Conservation (phyloP, 2,329 filamentous ascomycete genomes). For the Penicillium nordicum region DNA sequence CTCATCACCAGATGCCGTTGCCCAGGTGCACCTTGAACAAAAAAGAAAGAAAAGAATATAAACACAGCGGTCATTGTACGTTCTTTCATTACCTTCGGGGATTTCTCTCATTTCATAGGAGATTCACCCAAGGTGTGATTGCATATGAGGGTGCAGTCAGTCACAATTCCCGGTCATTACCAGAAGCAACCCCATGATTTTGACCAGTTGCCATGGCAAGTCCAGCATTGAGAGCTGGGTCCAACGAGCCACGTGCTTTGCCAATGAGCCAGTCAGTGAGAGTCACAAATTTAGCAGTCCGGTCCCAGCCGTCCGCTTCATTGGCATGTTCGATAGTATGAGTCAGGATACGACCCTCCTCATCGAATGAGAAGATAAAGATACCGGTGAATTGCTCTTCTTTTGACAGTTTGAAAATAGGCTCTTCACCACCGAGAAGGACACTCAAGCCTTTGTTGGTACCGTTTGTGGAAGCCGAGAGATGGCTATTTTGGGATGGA, state of each 20-base stretch:
- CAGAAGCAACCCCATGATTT: constrained; percentile 7
- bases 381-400: constrained; percentile 81
- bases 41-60: not conserved
- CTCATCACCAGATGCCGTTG: not conserved
- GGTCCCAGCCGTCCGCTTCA: constrained; percentile 77
- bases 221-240: constrained; percentile 26
- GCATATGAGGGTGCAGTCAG: not conserved
- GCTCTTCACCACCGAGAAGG: constrained; percentile 53
- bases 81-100: not conserved
- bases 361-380: constrained; percentile 94
- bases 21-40: not conserved
- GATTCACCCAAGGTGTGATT: not conserved
- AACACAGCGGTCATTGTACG: not conserved
- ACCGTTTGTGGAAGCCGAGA: constrained; percentile 28
- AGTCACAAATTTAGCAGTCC: constrained; percentile 79
- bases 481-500: constrained; percentile 12
- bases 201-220: constrained; percentile 29
- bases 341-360: constrained; percentile 74
- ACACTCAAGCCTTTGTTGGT: constrained; percentile 42
- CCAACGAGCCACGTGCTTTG: constrained; percentile 58
- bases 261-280: constrained; percentile 93
- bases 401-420: constrained; percentile 51
- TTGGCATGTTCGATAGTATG: constrained; percentile 95
- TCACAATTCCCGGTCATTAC: not conserved
- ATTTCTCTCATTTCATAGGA: not conserved